A percentile compares a stretch with the other conserved stretches of the same genome.
These are phyloP conservation scores for Leccinum pellstonianum DNA, from an alignment of 768 basidiomycete species.

Conservation along the genomic window DNA sequence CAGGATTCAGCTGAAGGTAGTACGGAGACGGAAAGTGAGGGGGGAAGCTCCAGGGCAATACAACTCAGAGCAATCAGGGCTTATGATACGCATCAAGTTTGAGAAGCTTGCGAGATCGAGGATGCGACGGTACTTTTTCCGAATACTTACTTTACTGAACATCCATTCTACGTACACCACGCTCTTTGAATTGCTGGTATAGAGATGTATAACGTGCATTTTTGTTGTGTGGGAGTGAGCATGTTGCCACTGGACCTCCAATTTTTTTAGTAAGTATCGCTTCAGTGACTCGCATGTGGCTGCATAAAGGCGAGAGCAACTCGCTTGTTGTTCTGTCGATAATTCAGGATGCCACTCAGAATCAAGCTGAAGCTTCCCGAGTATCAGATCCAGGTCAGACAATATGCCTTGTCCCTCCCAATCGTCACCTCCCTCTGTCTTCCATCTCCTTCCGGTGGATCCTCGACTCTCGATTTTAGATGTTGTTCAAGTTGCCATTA, in stretches of 20 bases:
- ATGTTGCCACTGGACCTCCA: no score
- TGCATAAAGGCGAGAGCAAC: no score
- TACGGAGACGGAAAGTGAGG: background rate
- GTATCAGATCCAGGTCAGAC: background rate
- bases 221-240: background rate
- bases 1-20: background rate
- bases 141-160: background rate
- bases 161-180: background rate
- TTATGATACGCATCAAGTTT: background rate
- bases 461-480: no score
- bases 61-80: background rate
- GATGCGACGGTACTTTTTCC: background rate
- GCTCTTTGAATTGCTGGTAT: background rate
- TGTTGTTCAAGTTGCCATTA: no score
- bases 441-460: no score
- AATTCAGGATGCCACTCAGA: background rate
- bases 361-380: no score
- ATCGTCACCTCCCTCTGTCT: no score
- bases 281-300: no score
- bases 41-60: background rate
- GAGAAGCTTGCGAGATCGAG: conserved; percentile 9
- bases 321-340: background rate
- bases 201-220: background rate
- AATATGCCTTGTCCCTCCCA: no score
- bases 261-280: no score